These are phyloP conservation scores for Coemansia sp. DNA, from an alignment of 192 early-diverging fungal genomes.

Conservation along the genomic window DNA sequence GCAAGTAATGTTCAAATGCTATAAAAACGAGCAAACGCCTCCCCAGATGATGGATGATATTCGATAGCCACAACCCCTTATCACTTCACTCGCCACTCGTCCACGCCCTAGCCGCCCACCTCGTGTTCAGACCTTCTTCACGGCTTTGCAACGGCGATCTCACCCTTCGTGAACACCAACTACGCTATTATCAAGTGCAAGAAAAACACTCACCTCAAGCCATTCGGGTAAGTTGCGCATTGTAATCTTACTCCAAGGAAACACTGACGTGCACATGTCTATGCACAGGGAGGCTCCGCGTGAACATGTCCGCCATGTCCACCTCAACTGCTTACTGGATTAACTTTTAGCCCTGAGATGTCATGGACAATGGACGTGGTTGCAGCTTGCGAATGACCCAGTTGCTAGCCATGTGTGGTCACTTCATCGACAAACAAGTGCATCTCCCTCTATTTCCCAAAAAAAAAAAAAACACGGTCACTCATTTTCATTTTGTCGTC, in stretches of 20 bases:
- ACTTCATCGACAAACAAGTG: not conserved
- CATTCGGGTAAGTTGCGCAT: not conserved
- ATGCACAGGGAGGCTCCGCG: not conserved
- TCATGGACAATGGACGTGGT: not conserved
- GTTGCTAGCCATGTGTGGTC: not conserved
- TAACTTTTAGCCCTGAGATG: not conserved
- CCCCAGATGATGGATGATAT: not conserved
- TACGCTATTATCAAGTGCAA: not conserved
- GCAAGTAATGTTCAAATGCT: not conserved
- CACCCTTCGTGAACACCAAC: not conserved
- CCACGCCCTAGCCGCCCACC: not conserved
- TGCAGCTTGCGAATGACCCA: not conserved
- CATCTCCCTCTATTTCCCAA: not conserved
- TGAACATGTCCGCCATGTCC: not conserved
- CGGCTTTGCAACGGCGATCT: not conserved
- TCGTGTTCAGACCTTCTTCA: not conserved
- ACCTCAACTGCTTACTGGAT: not conserved
- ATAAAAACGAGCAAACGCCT: not conserved
- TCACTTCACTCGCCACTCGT: not conserved
- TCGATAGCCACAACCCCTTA: not conserved
- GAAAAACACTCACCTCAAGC: not conserved
- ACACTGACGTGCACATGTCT: not conserved
- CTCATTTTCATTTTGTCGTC: not conserved
- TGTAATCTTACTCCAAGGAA: not conserved
- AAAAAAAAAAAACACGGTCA: not conserved